Evolutionary conservation across 495 filamentous ascomycete genomes (phyloP).

Genomic region (Niebla homalea): DNA sequence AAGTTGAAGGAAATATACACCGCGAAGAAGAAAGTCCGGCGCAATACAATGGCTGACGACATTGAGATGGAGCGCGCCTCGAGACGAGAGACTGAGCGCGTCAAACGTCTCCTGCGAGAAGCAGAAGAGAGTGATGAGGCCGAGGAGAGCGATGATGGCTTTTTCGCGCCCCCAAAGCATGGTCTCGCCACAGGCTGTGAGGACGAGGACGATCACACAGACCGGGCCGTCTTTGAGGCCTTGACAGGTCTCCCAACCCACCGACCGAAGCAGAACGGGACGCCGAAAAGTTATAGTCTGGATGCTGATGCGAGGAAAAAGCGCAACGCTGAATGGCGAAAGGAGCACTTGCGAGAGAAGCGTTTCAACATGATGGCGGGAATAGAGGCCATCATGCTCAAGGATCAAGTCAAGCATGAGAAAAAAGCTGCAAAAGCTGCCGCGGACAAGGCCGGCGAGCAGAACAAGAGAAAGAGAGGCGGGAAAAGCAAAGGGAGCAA

Average conservation of each 20-base stretch:
- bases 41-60: conserved; percentile 10
- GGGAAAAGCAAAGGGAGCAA: neutral
- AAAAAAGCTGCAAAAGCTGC: neutral
- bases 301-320: neutral
- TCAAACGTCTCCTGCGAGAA: neutral
- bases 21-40: neutral
- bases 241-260: neutral
- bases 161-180: neutral
- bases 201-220: neutral
- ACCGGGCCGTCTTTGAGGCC: neutral
- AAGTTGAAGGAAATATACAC: conserved; percentile 4
- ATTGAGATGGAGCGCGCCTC: conserved; percentile 7
- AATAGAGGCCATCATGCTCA: neutral
- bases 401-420: neutral
- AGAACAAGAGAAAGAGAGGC: neutral
- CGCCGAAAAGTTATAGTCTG: neutral
- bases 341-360: neutral
- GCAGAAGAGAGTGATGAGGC: neutral
- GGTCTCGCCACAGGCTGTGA: neutral
- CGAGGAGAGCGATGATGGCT: neutral
- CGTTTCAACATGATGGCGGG: neutral
- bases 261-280: neutral
- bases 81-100: conserved; percentile 8
- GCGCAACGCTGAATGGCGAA: neutral
- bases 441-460: neutral